Evolutionary conservation across 2,329 filamentous ascomycete species (phyloP).

Genomic region (Alternaria infectoria): DNA sequence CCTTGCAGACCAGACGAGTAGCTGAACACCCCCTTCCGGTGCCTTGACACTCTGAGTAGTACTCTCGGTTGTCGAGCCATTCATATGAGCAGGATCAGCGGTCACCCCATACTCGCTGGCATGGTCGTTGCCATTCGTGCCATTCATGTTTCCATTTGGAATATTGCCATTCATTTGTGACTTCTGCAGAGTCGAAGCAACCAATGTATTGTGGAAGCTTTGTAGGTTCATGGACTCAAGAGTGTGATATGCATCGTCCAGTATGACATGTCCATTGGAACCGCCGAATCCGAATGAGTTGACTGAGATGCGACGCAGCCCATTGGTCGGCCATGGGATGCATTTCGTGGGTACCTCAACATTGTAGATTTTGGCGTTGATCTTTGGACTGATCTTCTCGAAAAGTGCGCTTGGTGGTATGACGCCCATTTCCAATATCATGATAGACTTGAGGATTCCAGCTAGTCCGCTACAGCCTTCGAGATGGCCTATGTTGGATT

Average conservation of each 20-base stretch:
- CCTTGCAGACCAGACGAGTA: neutral
- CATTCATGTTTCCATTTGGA: neutral
- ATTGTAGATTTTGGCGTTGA: conserved; percentile 1
- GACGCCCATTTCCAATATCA: conserved; percentile 46
- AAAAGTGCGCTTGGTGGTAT: conserved; percentile 30
- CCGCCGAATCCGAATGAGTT: neutral
- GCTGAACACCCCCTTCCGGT: neutral
- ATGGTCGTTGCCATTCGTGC: neutral
- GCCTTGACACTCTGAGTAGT: neutral
- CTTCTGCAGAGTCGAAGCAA: neutral
- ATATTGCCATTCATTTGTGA: neutral
- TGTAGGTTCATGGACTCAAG: neutral
- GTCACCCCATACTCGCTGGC: neutral
- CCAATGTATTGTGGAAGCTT: neutral
- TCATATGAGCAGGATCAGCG: neutral
- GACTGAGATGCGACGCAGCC: neutral
- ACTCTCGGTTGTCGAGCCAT: neutral
- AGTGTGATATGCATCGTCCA: neutral
- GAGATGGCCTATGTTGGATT: conserved; percentile 43
- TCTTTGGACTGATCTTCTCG: conserved; percentile 14
- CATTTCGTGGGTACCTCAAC: neutral
- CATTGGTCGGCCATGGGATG: neutral
- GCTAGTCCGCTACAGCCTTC: conserved; percentile 47
- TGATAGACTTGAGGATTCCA: conserved; percentile 45
- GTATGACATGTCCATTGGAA: neutral